These are phyloP conservation scores for Fusarium praegraminearum DNA, from an alignment of 2,329 filamentous ascomycete species.

Conservation along the genomic window DNA sequence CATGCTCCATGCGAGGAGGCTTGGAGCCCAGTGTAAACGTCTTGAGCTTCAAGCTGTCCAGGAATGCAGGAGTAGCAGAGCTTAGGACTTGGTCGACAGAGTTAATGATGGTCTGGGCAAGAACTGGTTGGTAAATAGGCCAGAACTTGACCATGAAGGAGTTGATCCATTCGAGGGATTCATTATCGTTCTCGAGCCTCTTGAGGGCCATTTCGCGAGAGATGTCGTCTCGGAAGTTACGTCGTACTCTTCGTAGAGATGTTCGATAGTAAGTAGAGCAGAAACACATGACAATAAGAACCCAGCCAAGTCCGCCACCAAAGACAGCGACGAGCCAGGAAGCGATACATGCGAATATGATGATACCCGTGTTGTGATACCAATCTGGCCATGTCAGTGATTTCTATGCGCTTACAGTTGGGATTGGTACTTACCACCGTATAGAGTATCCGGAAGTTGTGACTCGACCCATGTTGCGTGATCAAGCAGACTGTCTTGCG, in stretches of 20 bases:
- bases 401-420: background rate
- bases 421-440: conserved; percentile 74
- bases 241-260: conserved; percentile 89
- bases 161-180: conserved; percentile 99
- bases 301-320: conserved; percentile 91
- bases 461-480: conserved; percentile 90
- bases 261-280: conserved; percentile 98
- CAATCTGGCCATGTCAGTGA: conserved; percentile 72
- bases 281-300: conserved; percentile 90
- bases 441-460: conserved; percentile 88
- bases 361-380: conserved; percentile 97
- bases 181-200: conserved; percentile 87
- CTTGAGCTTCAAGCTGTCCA: conserved; percentile 93
- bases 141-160: conserved; percentile 98
- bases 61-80: conserved; percentile 88
- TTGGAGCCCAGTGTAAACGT: conserved; percentile 95
- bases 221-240: conserved; percentile 96
- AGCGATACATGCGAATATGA: conserved; percentile 88
- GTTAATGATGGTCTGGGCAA: conserved; percentile 91
- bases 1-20: conserved; percentile 94
- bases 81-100: conserved; percentile 97
- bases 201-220: conserved; percentile 88
- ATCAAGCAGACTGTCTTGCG: conserved; percentile 79
- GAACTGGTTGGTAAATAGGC: conserved; percentile 96
- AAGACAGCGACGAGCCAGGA: conserved; percentile 92